Conservation (phyloP, 2,329 filamentous ascomycete species). For the Aspergillus piperis region DNA sequence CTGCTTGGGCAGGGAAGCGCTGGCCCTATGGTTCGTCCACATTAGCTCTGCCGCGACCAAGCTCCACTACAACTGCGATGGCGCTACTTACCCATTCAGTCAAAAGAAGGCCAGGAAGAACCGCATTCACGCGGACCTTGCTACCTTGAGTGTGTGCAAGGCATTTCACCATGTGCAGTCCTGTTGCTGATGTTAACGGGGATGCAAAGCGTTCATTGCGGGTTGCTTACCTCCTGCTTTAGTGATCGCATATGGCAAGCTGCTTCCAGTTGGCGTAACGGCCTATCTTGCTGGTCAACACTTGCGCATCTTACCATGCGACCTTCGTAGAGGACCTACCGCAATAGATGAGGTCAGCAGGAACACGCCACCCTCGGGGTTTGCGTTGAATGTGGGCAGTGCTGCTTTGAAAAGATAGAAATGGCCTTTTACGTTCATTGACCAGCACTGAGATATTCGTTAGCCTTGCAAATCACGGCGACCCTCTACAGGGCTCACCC, state of each 20-base stretch:
- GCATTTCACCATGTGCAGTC: constrained; percentile 66
- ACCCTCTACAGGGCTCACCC: not conserved
- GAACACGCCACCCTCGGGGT: constrained; percentile 64
- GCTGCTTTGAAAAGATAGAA: constrained; percentile 59
- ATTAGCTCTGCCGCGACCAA: constrained; percentile 5
- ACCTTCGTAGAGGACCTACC: constrained; percentile 39
- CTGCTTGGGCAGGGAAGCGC: constrained; percentile 59
- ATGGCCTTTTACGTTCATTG: constrained; percentile 62
- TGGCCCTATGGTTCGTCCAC: constrained; percentile 46
- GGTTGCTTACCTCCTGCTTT: constrained; percentile 66
- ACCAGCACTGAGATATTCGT: constrained; percentile 53
- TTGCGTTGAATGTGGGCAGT: constrained; percentile 59
- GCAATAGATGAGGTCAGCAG: constrained; percentile 66
- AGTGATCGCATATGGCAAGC: constrained; percentile 73
- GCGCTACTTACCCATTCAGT: constrained; percentile 63
- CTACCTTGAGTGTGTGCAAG: constrained; percentile 63
- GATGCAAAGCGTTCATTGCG: not conserved
- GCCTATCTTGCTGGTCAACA: constrained; percentile 39
- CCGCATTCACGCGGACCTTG: constrained; percentile 65
- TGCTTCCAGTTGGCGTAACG: constrained; percentile 54
- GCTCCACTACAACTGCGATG: not conserved
- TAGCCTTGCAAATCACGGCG: not conserved
- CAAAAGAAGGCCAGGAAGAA: constrained; percentile 64
- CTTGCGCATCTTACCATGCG: constrained; percentile 1
- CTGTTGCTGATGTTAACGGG: constrained; percentile 28